Conservation (phyloP, 208 protist genomes). For the Trypanosoma brucei region DNA sequence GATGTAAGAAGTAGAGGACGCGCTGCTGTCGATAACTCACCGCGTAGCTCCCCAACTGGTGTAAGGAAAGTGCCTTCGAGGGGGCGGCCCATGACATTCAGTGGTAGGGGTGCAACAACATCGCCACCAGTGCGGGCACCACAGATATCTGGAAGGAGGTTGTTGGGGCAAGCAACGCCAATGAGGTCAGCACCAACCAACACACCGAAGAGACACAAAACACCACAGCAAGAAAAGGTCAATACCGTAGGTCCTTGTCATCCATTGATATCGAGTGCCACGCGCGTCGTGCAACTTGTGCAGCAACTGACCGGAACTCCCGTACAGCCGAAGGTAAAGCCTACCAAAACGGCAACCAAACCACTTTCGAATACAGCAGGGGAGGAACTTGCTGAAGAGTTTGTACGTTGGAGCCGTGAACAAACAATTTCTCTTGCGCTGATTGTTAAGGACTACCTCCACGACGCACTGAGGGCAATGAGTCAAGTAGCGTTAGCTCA, state of each 20-base stretch:
- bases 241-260: background rate
- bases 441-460: constrained; percentile 17
- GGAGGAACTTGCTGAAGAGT: background rate
- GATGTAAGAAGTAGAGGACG: background rate
- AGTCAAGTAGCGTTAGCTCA: background rate
- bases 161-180: background rate
- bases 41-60: background rate
- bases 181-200: background rate
- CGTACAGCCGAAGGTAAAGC: background rate
- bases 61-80: background rate
- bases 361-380: background rate
- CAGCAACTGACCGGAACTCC: background rate
- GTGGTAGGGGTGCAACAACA: background rate
- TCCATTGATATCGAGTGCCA: constrained; percentile 1
- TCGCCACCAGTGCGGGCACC: background rate
- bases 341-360: background rate
- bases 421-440: constrained; percentile 13
- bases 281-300: constrained; percentile 5
- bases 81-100: background rate
- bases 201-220: background rate
- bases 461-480: constrained; percentile 17
- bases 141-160: background rate
- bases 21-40: background rate
- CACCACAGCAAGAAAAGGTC: background rate
- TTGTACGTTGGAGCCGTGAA: constrained; percentile 14